Conservation (phyloP, 1,284 basidiomycete species). For the Cryptococcus jaspeensis region DNA sequence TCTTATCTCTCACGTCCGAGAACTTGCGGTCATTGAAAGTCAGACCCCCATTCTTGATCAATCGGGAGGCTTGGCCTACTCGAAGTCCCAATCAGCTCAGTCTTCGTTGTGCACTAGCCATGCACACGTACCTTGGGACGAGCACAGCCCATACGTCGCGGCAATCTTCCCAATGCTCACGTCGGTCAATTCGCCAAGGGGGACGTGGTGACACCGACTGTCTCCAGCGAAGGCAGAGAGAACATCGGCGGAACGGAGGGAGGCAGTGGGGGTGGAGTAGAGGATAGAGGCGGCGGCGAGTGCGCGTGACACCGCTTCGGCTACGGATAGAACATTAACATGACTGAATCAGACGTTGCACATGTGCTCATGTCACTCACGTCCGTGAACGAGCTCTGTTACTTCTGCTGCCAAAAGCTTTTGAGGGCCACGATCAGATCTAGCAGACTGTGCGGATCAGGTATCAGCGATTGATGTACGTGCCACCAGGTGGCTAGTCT, state of each 20-base stretch:
- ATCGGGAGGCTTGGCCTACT: constrained; percentile 55
- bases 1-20: constrained; percentile 32
- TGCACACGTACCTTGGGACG: constrained; percentile 59
- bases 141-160: constrained; percentile 56
- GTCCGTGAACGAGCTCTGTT: constrained; percentile 79
- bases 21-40: constrained; percentile 58
- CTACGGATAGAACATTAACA: constrained; percentile 30
- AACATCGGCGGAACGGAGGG: constrained; percentile 56
- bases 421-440: constrained; percentile 72
- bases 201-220: constrained; percentile 58
- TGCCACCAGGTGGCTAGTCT: not conserved
- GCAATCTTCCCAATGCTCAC: constrained; percentile 61
- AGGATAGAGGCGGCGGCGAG: constrained; percentile 62
- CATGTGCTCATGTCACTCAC: constrained; percentile 53
- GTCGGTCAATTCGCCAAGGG: constrained; percentile 54
- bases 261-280: constrained; percentile 58
- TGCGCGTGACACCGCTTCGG: constrained; percentile 57
- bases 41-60: constrained; percentile 58
- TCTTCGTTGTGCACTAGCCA: not conserved
- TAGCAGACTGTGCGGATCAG: constrained; percentile 48
- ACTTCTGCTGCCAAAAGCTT: constrained; percentile 79
- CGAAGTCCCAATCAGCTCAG: constrained; percentile 31
- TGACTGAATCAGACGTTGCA: not conserved
- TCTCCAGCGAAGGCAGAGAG: constrained; percentile 62
- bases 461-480: not conserved